phyloP scores from a whole-genome alignment of 2,329 filamentous ascomycete species.

The Talaromyces sp. region DNA sequence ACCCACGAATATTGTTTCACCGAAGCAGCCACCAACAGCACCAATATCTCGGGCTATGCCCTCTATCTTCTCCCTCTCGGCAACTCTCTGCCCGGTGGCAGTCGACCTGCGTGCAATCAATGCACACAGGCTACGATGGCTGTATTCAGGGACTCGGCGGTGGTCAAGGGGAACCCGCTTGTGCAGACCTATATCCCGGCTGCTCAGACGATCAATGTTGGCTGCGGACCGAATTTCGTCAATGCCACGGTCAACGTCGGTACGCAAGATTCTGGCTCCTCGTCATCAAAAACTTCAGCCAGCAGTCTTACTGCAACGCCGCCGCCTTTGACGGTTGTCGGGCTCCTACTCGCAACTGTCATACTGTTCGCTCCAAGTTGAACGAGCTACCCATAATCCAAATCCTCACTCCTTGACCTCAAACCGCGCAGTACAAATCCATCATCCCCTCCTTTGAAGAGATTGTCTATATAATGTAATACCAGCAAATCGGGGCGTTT shows the following conservation, averaged over 20 bases:
- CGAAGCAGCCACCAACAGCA: constrained; percentile 74
- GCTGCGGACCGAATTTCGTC: constrained; percentile 57
- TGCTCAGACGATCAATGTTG: constrained; percentile 69
- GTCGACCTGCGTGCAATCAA: constrained; percentile 69
- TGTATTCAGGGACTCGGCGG: constrained; percentile 69
- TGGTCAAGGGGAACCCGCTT: constrained; percentile 65
- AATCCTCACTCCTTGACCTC: neutral
- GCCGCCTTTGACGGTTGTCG: neutral
- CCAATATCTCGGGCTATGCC: constrained; percentile 69
- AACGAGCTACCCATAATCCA: neutral
- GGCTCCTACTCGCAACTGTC: neutral
- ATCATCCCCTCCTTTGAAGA: neutral
- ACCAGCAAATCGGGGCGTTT: neutral
- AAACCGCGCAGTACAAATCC: neutral
- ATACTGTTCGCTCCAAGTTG: neutral
- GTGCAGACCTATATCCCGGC: constrained; percentile 67
- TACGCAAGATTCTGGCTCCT: constrained; percentile 18
- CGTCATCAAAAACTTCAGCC: neutral
- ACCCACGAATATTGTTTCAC: constrained; percentile 74
- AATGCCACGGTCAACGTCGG: constrained; percentile 46
- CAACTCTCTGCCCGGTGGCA: constrained; percentile 62
- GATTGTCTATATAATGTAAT: constrained; percentile 6
- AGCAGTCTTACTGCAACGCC: constrained; percentile 8
- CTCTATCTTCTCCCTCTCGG: constrained; percentile 86
- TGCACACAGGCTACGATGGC: constrained; percentile 81